Percentiles rank a stretch among this genome's conserved stretches.
phyloP scores from a whole-genome alignment of 768 basidiomycete species.

The Boletus eberwhitei region DNA sequence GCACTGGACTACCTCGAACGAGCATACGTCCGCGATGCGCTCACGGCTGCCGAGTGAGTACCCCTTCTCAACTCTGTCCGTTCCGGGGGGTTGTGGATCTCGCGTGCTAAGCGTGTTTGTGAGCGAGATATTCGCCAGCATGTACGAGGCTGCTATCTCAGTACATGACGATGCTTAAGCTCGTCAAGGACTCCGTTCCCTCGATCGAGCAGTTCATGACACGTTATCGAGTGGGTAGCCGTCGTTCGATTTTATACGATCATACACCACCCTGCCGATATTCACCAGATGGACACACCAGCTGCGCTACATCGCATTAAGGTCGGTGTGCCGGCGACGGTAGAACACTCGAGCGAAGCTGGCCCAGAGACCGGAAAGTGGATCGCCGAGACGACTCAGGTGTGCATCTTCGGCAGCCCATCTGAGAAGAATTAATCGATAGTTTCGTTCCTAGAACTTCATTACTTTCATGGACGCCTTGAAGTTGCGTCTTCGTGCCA shows the following conservation, averaged over 20 bases:
- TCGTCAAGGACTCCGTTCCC: conserved; percentile 86
- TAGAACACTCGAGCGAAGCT: conserved; percentile 91
- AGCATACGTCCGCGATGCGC: conserved; percentile 91
- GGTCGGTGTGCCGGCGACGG: conserved; percentile 94
- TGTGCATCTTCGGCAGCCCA: conserved; percentile 25
- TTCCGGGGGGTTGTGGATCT: neutral
- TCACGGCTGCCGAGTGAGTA: conserved; percentile 88
- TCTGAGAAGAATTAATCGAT: neutral
- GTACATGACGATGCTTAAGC: conserved; percentile 95
- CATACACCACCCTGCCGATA: neutral
- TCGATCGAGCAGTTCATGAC: conserved; percentile 90
- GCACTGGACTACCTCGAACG: conserved; percentile 92
- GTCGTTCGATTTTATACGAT: neutral
- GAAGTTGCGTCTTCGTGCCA: conserved; percentile 89
- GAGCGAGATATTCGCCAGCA: conserved; percentile 89
- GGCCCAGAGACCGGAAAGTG: conserved; percentile 93
- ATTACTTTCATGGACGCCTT: conserved; percentile 99
- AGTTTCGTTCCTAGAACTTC: conserved; percentile 62
- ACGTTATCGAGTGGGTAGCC: conserved; percentile 65
- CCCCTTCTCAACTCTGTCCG: neutral
- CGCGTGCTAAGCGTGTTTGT: conserved; percentile 7
- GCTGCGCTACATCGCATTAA: conserved; percentile 88
- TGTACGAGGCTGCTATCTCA: conserved; percentile 92
- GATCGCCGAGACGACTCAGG: conserved; percentile 98
- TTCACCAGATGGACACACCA: conserved; percentile 81